phyloP scores from a whole-genome alignment of 441 rosid genomes.

The Breynia disticha region DNA sequence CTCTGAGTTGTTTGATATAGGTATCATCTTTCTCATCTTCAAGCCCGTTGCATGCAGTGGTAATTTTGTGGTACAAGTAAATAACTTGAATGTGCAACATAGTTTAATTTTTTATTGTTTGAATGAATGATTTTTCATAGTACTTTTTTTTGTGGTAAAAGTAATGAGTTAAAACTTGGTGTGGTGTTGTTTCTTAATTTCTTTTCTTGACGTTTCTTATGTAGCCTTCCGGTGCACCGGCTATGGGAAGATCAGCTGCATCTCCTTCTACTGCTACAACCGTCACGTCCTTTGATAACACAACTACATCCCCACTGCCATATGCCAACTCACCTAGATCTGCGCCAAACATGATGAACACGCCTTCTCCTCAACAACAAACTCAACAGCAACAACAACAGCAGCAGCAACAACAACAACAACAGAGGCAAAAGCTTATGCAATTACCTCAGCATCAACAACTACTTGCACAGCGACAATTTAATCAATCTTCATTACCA shows the following conservation, averaged over 20 bases:
- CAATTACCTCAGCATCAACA: constrained; percentile 79
- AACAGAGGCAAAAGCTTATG: constrained; percentile 72
- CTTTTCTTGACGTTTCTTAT: constrained; percentile 15
- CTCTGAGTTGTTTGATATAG: no score
- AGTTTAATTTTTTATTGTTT: no score
- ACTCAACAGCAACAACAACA: constrained; percentile 52
- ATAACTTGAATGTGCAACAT: no score
- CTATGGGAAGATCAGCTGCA: constrained; percentile 79
- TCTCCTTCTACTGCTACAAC: constrained; percentile 64
- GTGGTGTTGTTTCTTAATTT: not conserved
- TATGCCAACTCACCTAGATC: constrained; percentile 95
- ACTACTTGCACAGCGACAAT: constrained; percentile 74
- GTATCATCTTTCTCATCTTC: constrained; percentile 1
- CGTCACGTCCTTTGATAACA: constrained; percentile 59
- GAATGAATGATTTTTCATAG: no score
- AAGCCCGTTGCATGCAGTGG: constrained; percentile 9
- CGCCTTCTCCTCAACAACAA: constrained; percentile 89
- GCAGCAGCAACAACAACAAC: constrained; percentile 38
- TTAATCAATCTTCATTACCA: constrained; percentile 72
- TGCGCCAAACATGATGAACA: constrained; percentile 61
- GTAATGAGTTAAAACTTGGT: no score
- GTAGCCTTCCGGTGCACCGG: constrained; percentile 65
- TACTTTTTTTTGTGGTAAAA: no score
- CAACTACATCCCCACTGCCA: constrained; percentile 71
- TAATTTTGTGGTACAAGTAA: no score